Percentiles rank a stretch among this genome's conserved stretches.
phyloP scores from a whole-genome alignment of 345 rosid genomes.

The Gynandropsis gynandra region DNA sequence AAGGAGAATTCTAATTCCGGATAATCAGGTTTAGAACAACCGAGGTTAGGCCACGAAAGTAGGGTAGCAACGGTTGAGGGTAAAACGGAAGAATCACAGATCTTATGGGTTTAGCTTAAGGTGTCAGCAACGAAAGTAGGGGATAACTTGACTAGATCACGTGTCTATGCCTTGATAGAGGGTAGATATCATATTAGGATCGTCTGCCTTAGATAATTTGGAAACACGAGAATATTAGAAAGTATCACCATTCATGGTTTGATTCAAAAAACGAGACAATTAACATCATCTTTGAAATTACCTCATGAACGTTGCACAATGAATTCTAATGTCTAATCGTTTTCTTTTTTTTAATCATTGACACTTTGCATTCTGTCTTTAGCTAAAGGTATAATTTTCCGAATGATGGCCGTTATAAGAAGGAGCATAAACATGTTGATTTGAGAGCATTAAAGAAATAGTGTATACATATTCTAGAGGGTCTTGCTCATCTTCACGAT shows the following conservation, averaged over 20 bases:
- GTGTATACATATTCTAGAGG: conserved; percentile 83
- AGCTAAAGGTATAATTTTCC: conserved; percentile 1
- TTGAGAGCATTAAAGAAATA: conserved; percentile 76
- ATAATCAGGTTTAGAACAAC: too few relatives aligned
- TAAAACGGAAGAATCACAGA: too few relatives aligned
- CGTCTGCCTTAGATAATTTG: too few relatives aligned
- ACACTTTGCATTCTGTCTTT: background rate
- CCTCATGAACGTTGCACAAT: conserved; percentile 93
- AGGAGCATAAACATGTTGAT: conserved; percentile 71
- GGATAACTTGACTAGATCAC: too few relatives aligned
- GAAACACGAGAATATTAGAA: conserved; percentile 87
- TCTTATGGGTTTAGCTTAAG: too few relatives aligned
- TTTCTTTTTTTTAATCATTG: conserved; percentile 3
- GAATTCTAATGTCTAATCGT: conserved; percentile 20
- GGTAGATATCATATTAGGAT: too few relatives aligned
- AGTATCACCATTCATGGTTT: conserved; percentile 77
- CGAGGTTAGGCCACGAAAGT: too few relatives aligned
- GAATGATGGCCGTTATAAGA: conserved; percentile 44
- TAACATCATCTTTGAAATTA: conserved; percentile 86
- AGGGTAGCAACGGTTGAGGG: too few relatives aligned
- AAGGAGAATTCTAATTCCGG: too few relatives aligned
- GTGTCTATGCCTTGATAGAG: too few relatives aligned
- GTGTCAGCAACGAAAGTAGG: too few relatives aligned
- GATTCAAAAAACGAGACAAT: conserved; percentile 68
- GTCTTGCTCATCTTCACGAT: conserved; percentile 70